These are phyloP conservation scores for Dichomitus squalens DNA, from an alignment of 1,284 basidiomycete species.

Conservation along the genomic window DNA sequence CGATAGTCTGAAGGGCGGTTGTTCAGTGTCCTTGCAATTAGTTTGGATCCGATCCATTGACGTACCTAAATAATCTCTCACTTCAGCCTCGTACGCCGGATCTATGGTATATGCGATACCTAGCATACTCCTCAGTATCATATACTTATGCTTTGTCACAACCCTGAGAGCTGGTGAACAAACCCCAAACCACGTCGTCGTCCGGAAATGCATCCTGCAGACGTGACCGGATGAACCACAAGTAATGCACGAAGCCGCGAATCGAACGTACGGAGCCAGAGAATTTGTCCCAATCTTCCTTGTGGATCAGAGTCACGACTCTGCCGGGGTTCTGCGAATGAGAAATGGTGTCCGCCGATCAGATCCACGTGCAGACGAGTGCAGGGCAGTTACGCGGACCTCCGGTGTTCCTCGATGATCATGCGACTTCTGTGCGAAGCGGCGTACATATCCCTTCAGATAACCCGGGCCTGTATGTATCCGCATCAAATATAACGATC, in stretches of 20 bases:
- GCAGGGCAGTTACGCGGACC: slow-evolving; percentile 45
- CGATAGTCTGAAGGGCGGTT: slow-evolving; percentile 59
- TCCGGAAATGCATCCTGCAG: slow-evolving; percentile 73
- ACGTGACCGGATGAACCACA: neutral
- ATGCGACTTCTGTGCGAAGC: slow-evolving; percentile 87
- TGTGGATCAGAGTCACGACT: slow-evolving; percentile 88
- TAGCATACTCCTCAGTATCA: slow-evolving; percentile 29
- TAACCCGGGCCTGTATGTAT: slow-evolving; percentile 58
- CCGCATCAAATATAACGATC: neutral
- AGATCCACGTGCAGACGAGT: too few relatives aligned
- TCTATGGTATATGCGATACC: slow-evolving; percentile 86
- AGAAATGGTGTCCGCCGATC: neutral
- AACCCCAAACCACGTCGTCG: slow-evolving; percentile 85
- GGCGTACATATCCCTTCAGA: slow-evolving; percentile 82
- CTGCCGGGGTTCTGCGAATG: slow-evolving; percentile 67
- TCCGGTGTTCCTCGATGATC: slow-evolving; percentile 86
- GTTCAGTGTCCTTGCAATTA: neutral
- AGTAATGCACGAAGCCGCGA: neutral
- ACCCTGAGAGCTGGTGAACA: slow-evolving; percentile 17
- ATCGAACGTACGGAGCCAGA: slow-evolving; percentile 54
- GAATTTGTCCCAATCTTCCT: slow-evolving; percentile 80
- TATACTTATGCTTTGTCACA: neutral
- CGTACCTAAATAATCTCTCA: slow-evolving; percentile 79
- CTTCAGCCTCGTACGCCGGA: slow-evolving; percentile 69
- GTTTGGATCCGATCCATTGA: neutral